These are phyloP conservation scores for Saturnispora bothae DNA, from an alignment of 805 yeast genomes.

Conservation along the genomic window DNA sequence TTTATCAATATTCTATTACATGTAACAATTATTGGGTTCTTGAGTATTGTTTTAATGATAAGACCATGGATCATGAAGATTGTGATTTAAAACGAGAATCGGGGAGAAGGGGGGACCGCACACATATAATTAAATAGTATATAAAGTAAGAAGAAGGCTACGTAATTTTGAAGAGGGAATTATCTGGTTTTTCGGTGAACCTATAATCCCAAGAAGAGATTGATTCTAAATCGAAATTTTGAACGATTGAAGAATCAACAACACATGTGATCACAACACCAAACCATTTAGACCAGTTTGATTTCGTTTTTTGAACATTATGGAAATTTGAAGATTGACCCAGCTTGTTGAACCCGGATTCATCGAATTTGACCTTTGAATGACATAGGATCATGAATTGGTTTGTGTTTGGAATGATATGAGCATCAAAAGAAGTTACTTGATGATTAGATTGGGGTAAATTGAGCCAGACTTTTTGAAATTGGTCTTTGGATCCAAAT, in stretches of 20 bases:
- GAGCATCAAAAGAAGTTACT: conserved; percentile 55
- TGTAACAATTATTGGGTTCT: conserved; percentile 10
- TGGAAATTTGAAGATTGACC: conserved; percentile 55
- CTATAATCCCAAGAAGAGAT: conserved; percentile 58
- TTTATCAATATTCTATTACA: conserved; percentile 13
- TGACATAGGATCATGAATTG: conserved; percentile 33
- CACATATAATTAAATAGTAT: no score
- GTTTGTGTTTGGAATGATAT: conserved; percentile 41
- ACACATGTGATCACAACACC: conserved; percentile 55
- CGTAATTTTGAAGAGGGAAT: conserved; percentile 24
- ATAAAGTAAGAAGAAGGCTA: conserved; percentile 2
- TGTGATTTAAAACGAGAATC: conserved; percentile 2
- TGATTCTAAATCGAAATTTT: conserved; percentile 31
- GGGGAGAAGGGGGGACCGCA: no score
- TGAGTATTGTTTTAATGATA: background rate
- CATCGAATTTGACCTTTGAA: conserved; percentile 64
- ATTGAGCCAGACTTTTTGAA: conserved; percentile 49
- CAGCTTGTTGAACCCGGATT: conserved; percentile 54
- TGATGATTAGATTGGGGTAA: conserved; percentile 53
- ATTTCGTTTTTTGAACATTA: conserved; percentile 27
- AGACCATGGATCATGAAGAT: conserved; percentile 2
- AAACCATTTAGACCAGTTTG: conserved; percentile 60
- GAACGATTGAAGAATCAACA: conserved; percentile 40
- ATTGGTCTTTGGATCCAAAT: conserved; percentile 37
- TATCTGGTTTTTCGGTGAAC: conserved; percentile 53